These are phyloP conservation scores for Lanmaoa pseudosensibilis DNA, from an alignment of 768 basidiomycete species.

Conservation along the genomic window DNA sequence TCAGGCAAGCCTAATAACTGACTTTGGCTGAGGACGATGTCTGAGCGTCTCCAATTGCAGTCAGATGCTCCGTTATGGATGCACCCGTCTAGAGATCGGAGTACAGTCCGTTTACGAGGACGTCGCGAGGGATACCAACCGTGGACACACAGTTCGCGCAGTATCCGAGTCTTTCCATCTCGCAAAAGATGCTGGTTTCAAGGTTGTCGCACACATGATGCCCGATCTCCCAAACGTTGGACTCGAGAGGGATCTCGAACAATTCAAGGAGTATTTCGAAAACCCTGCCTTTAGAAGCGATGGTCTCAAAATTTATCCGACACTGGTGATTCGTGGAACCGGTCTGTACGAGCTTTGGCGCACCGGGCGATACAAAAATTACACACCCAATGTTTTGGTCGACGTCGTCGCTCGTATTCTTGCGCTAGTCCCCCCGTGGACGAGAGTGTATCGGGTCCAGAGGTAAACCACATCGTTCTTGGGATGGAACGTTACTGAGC, in stretches of 20 bases:
- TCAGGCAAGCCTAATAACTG: constrained; percentile 55
- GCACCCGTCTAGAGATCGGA: constrained; percentile 96
- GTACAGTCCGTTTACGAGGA: constrained; percentile 99
- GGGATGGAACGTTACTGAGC: constrained; percentile 1
- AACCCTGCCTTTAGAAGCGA: constrained; percentile 97
- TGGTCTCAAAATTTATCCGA: constrained; percentile 98
- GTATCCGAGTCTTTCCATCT: constrained; percentile 97
- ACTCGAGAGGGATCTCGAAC: constrained; percentile 93
- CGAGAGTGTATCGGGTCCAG: constrained; percentile 96
- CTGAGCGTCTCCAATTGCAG: constrained; percentile 39
- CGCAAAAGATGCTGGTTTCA: constrained; percentile 98
- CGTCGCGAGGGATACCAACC: constrained; percentile 97
- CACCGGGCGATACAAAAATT: constrained; percentile 98
- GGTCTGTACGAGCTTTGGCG: constrained; percentile 95
- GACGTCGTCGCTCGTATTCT: constrained; percentile 96
- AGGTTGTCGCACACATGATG: constrained; percentile 99
- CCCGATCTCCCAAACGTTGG: constrained; percentile 98
- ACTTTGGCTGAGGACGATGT: background rate
- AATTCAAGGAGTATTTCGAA: constrained; percentile 99
- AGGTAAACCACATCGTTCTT: constrained; percentile 47
- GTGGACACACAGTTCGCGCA: constrained; percentile 97
- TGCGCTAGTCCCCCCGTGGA: constrained; percentile 98
- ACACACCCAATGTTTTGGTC: constrained; percentile 97
- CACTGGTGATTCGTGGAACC: constrained; percentile 95
- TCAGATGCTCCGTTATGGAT: constrained; percentile 99